A percentile compares a stretch with the other conserved stretches of the same genome.
Evolutionary conservation across 768 basidiomycete species (phyloP).

Genomic region (Termitomyces sp.): DNA sequence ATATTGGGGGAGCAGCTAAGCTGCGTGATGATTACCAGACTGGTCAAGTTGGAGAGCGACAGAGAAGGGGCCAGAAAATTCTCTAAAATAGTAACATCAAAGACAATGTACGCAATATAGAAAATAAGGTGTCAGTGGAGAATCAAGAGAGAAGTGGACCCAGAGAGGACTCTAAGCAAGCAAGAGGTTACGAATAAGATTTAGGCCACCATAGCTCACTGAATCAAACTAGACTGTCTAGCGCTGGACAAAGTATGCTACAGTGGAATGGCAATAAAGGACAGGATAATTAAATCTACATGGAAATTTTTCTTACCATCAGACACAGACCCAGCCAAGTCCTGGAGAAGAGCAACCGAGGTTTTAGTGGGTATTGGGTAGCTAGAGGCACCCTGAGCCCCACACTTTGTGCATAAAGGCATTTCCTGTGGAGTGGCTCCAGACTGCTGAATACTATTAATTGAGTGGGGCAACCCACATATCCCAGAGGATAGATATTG

Average conservation of each 20-base stretch:
- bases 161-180: not conserved
- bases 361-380: conserved; percentile 40
- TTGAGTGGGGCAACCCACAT: not conserved
- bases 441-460: not conserved
- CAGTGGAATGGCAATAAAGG: not conserved
- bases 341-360: not conserved
- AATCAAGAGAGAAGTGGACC: not conserved
- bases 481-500: not conserved
- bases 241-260: not conserved
- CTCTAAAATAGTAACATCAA: not conserved
- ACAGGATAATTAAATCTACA: not conserved
- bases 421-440: not conserved
- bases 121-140: not conserved
- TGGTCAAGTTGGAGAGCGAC: no score
- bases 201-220: not conserved
- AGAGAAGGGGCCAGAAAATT: no score
- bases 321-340: not conserved
- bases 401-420: not conserved
- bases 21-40: no score
- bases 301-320: not conserved
- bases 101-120: not conserved
- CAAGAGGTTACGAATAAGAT: not conserved
- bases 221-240: not conserved
- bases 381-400: not conserved
- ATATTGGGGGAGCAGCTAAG: not conserved